These are phyloP conservation scores for Nannochloropsis salina DNA, from an alignment of 108 stramenopile genomes.

Conservation along the genomic window DNA sequence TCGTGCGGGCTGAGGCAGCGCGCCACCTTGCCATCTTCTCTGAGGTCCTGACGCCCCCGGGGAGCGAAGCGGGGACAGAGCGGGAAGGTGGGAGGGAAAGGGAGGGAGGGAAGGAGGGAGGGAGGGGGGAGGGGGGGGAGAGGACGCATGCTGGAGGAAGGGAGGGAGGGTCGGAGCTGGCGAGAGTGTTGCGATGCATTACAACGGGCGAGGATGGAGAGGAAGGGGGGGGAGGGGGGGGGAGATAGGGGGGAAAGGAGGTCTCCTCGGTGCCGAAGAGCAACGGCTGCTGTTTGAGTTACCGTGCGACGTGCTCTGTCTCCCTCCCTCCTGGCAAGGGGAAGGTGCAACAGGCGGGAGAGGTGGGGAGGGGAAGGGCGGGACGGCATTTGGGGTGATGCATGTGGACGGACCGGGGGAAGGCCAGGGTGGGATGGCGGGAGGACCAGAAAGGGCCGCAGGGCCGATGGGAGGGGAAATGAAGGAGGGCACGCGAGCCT, in stretches of 20 bases:
- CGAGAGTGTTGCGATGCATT: background rate
- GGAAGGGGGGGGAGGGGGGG: background rate
- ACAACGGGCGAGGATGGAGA: background rate
- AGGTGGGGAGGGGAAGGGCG: background rate
- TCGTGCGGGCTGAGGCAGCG: background rate
- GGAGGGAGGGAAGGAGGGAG: background rate
- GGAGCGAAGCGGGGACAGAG: no score
- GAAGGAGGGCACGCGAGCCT: background rate
- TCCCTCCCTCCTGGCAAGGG: background rate
- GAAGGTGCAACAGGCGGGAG: background rate
- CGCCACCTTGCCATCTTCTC: background rate
- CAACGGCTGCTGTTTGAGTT: background rate
- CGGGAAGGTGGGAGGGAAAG: no score
- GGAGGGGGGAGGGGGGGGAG: background rate
- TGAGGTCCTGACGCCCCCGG: no score
- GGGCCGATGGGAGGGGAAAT: background rate
- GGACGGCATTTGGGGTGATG: constrained; percentile 5
- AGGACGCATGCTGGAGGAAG: no score
- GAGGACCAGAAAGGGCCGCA: background rate
- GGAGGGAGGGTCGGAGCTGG: background rate
- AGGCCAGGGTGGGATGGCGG: background rate
- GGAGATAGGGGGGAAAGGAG: no score
- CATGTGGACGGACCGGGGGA: background rate
- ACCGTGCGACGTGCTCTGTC: background rate
- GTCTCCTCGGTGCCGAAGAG: background rate